These are phyloP conservation scores for Aspergillus sp. DNA, from an alignment of 2,329 filamentous ascomycete genomes.

Conservation along the genomic window DNA sequence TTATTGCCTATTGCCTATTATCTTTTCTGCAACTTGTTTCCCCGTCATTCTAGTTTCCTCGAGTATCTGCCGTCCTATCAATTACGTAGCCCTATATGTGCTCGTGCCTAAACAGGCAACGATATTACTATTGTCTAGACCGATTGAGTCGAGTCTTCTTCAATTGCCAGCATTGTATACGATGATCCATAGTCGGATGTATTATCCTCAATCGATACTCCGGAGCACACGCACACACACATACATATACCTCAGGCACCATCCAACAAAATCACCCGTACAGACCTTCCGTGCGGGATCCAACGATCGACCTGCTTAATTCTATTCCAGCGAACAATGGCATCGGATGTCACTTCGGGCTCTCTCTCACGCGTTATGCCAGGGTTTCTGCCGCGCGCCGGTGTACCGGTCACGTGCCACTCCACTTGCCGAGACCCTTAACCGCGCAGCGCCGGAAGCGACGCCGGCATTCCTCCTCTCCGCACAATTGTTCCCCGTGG, in stretches of 20 bases:
- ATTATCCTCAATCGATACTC: background rate
- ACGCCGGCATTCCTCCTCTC: background rate
- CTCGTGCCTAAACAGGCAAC: too few species aligned
- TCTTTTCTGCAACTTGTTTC: background rate
- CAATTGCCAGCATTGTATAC: too few species aligned
- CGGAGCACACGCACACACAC: background rate
- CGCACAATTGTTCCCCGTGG: background rate
- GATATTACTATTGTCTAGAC: too few species aligned
- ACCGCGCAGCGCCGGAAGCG: slow-evolving; percentile 7
- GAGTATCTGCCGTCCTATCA: too few species aligned
- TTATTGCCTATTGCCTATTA: background rate
- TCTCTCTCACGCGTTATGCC: background rate
- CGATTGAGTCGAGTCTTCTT: too few species aligned
- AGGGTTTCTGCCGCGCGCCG: background rate
- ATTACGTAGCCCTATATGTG: too few species aligned
- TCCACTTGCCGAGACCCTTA: slow-evolving; percentile 27
- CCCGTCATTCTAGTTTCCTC: background rate
- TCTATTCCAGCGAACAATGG: too few species aligned
- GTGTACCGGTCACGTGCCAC: slow-evolving; percentile 18
- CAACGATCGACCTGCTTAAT: too few species aligned
- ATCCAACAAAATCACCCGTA: too few species aligned
- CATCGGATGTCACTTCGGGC: too few species aligned
- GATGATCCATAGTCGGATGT: too few species aligned
- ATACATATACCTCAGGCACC: background rate
- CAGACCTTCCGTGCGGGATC: too few species aligned